Conservation (phyloP, 2,329 filamentous ascomycete species). For the Exserohilum rostratum region DNA sequence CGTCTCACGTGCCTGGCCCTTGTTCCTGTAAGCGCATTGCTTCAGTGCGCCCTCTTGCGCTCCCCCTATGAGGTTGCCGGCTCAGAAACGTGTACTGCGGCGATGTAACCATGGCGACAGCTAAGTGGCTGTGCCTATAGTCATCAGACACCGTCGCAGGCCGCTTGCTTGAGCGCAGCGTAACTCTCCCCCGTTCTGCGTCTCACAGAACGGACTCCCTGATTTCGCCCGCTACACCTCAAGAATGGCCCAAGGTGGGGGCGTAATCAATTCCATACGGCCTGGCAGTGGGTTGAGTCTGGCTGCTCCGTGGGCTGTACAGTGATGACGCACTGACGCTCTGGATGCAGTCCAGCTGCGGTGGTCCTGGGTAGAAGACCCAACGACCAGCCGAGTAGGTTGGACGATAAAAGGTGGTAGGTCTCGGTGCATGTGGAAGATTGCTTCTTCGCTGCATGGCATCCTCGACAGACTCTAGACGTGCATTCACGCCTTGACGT, state of each 20-base stretch:
- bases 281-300: not conserved
- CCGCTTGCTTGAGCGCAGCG: conserved; percentile 14
- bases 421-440: conserved; percentile 7
- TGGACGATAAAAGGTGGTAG: conserved; percentile 11
- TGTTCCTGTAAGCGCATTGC: not conserved
- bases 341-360: not conserved
- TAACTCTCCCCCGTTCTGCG: conserved; percentile 16
- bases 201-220: conserved; percentile 6
- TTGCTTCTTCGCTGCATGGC: conserved; percentile 10
- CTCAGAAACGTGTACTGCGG: conserved; percentile 5
- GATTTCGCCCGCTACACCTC: not conserved
- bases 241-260: not conserved
- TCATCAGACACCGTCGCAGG: conserved; percentile 8
- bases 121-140: conserved; percentile 20
- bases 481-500: conserved; percentile 42
- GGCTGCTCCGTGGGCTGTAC: conserved; percentile 1
- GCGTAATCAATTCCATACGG: not conserved
- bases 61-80: conserved; percentile 7
- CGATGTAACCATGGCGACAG: conserved; percentile 16
- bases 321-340: not conserved
- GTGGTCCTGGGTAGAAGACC: not conserved
- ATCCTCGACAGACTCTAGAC: conserved; percentile 1
- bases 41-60: not conserved
- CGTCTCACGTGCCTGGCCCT: not conserved
- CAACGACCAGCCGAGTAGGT: conserved; percentile 13